Percentiles rank a stretch among this genome's conserved stretches.
phyloP scores from a whole-genome alignment of 805 yeast genomes.

The Maudiozyma bulderi region DNA sequence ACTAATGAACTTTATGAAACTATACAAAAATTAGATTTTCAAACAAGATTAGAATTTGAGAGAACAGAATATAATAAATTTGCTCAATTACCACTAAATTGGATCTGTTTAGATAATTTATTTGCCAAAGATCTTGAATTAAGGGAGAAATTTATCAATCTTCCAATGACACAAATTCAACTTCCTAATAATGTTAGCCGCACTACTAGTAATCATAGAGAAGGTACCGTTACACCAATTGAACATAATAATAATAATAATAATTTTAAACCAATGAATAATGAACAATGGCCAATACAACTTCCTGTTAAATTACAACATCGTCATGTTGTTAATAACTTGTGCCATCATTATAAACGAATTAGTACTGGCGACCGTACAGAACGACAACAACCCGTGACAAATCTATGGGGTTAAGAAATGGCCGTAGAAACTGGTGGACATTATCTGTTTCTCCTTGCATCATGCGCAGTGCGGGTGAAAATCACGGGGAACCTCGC shows the following conservation, averaged over 20 bases:
- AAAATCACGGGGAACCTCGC: too few relatives aligned
- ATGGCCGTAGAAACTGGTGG: too few relatives aligned
- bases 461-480: too few relatives aligned
- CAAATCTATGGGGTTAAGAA: neutral
- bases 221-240: too few relatives aligned
- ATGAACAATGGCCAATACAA: neutral
- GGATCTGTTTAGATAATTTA: conserved; percentile 18
- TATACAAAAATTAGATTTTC: neutral
- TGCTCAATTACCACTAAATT: conserved; percentile 19
- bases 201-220: too few relatives aligned
- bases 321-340: neutral
- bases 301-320: neutral
- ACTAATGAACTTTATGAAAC: neutral
- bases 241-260: too few relatives aligned
- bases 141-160: too few relatives aligned
- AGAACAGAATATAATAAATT: conserved; percentile 18
- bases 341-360: neutral
- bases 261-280: too few relatives aligned
- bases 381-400: neutral
- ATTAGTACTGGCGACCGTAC: neutral
- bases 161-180: neutral
- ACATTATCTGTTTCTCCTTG: too few relatives aligned
- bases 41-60: conserved; percentile 15
- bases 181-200: neutral
- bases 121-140: too few relatives aligned